These are phyloP conservation scores for Geosmithia morbida DNA, from an alignment of 2,329 filamentous ascomycete species.

Conservation along the genomic window DNA sequence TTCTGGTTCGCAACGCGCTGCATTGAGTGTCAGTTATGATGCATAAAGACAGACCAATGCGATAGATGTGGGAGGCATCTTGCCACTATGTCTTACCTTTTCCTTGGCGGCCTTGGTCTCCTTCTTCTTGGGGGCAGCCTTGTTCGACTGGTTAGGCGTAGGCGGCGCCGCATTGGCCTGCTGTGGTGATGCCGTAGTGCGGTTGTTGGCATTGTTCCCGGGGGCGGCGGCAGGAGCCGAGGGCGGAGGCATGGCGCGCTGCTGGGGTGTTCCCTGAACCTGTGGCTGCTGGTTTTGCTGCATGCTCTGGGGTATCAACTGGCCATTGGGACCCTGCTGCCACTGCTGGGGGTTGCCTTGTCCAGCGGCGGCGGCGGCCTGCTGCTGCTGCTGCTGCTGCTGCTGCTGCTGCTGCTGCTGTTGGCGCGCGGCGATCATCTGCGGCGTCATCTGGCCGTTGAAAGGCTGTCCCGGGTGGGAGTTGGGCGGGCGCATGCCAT, in stretches of 20 bases:
- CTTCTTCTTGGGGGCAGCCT: slow-evolving; percentile 68
- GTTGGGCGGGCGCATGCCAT: slow-evolving; percentile 54
- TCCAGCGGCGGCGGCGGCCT: slow-evolving; percentile 1
- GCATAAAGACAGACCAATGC: not conserved
- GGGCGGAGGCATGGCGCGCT: slow-evolving; percentile 54
- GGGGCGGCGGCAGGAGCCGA: slow-evolving; percentile 37
- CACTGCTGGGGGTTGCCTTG: slow-evolving; percentile 18
- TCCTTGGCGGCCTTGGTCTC: slow-evolving; percentile 47
- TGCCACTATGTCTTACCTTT: slow-evolving; percentile 39
- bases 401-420: slow-evolving; percentile 14
- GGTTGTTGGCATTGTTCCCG: slow-evolving; percentile 33
- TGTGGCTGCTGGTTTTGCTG: slow-evolving; percentile 19
- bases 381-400: slow-evolving; percentile 11
- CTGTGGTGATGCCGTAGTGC: slow-evolving; percentile 46
- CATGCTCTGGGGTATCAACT: slow-evolving; percentile 23
- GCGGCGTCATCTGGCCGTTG: slow-evolving; percentile 42
- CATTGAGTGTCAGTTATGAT: slow-evolving; percentile 5
- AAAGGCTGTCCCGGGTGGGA: slow-evolving; percentile 47
- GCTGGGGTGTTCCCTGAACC: slow-evolving; percentile 57
- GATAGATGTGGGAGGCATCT: not conserved
- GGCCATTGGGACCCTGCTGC: slow-evolving; percentile 25
- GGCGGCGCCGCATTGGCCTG: slow-evolving; percentile 54
- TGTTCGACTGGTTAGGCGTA: slow-evolving; percentile 60
- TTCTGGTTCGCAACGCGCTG: slow-evolving; percentile 39
- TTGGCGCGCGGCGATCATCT: slow-evolving; percentile 41